Base-by-base conservation (phyloP, 345 rosid genomes). In the Syzygium aromaticum region DNA sequence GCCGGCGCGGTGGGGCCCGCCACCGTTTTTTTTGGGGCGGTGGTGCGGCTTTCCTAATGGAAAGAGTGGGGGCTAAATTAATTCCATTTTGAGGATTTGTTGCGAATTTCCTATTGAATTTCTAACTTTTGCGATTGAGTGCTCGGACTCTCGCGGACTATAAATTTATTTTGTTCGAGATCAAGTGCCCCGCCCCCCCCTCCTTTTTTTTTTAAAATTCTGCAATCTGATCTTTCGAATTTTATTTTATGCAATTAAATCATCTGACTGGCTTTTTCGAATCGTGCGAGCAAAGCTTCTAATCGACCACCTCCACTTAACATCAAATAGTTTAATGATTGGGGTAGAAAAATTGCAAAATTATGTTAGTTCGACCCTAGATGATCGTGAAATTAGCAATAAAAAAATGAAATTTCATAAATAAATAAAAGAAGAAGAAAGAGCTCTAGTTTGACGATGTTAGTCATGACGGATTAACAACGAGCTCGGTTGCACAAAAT, bases 311-410 rank as follows among this genome's bases (percentile, higher is more conserved):
- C 46, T 30, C 3, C 38, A 2, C 2, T 67, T 16, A 30, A 64
- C 22, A 7, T 8, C 12, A 0, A 30, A 7, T 63, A 7, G 21
- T 21, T 63, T 28, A 28, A 14, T 4, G 6, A 28, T 8, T 11
- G 21, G 7, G 40, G 11, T 1, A 28, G 1, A 28, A 63, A 28
- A 14, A 16, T 2, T 5, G 30, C 2, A 30, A 30, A 0, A 9
- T 15, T 4, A 8, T 1, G 1, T 7, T 64, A 16, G 16, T 64
- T 63, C 1, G 1, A 33, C 0, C 3, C 7, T 0, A 33, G 0
- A 17, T 33, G 12, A 67, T 12, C 7, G 3, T 3, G 4, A 17
- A 33, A 67, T 67, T 8, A 67, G 13, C 5, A 40, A 17, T 17
- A 8, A 15, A 15, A 15, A 64, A 43, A 43, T 1, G 7, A 43